These are phyloP conservation scores for Geotrichum histeridarum DNA, from an alignment of 1,139 yeast species.

Conservation along the genomic window DNA sequence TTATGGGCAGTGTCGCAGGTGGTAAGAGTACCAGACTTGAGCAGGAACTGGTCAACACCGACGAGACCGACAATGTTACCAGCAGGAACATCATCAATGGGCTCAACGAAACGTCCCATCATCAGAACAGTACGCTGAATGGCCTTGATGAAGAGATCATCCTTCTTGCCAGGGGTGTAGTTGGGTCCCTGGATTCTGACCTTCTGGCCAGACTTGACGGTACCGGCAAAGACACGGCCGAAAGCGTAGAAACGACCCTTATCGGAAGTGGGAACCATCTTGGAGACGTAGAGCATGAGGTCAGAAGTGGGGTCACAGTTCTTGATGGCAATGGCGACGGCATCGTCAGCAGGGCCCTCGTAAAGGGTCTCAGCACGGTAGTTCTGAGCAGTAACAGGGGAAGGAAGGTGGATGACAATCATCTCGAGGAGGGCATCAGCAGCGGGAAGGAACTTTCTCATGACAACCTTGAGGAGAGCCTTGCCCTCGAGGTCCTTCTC, in stretches of 20 bases:
- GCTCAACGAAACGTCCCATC: slow-evolving; percentile 99
- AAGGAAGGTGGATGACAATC: slow-evolving; percentile 98
- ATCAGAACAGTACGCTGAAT: slow-evolving; percentile 98
- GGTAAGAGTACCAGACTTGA: slow-evolving; percentile 98
- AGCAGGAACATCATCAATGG: slow-evolving; percentile 99
- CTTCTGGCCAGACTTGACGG: slow-evolving; percentile 97
- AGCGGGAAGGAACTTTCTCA: slow-evolving; percentile 99
- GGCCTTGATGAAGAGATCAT: slow-evolving; percentile 93
- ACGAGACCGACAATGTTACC: slow-evolving; percentile 99
- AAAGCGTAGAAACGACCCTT: slow-evolving; percentile 99
- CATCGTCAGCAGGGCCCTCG: slow-evolving; percentile 98
- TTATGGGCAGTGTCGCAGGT: slow-evolving; percentile 96
- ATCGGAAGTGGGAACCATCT: slow-evolving; percentile 99
- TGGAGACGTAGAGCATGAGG: slow-evolving; percentile 98
- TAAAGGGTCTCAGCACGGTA: slow-evolving; percentile 99
- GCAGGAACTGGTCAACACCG: slow-evolving; percentile 99
- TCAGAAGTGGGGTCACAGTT: slow-evolving; percentile 99
- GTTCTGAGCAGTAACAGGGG: slow-evolving; percentile 97
- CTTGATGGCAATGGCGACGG: slow-evolving; percentile 84
- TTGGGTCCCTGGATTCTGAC: slow-evolving; percentile 99
- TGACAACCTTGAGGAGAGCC: slow-evolving; percentile 95
- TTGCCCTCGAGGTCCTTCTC: slow-evolving; percentile 98
- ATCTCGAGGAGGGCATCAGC: slow-evolving; percentile 99
- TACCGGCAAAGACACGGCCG: slow-evolving; percentile 99
- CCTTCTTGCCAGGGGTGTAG: slow-evolving; percentile 98